Evolutionary conservation across 768 basidiomycete species (phyloP), one percentile per base, ranked within the genome.

Genomic region (button mushroom (Agaricus bisporus)): DNA sequence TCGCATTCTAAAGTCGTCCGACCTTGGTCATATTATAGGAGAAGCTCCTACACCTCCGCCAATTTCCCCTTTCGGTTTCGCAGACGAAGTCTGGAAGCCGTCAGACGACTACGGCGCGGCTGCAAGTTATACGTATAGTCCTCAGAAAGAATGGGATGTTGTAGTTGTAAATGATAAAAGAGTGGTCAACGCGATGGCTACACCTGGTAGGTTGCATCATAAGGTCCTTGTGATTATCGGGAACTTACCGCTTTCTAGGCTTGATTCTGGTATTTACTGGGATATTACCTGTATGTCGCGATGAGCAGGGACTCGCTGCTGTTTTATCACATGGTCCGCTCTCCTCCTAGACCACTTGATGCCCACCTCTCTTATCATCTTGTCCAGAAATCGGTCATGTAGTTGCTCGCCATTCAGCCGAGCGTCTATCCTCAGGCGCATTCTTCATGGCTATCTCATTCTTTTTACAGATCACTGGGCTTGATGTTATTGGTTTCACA

Each of bases 241-340:
- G 51, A 29, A 14, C 32, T 32, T 32, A 28, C 22, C 35, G 29
- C 25, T 37, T 56, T 3, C 25, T 61, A 83, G 88, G 86, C 1
- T 77, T 85, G 47, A 84, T 97, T 49, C 78, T 93, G 29, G 88
- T 98, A 9, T 95, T 90, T 63, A 93, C 91, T 0, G 94, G 94
- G 0, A 91, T 97, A 35, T 66, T 97, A 3, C 90, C 88, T 0
- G 70, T 94, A 5, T 85, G 83, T 43, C 72, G 70, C 56, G 83
- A 91, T 57, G 90, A 93, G 59, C 79, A 87, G 60, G 91, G 91
- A 0, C 70, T 98, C 0, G 90, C 94, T 1, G 85, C 85, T 15
- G 85, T 97, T 1, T 69, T 98, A 2, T 81, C 88, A 0, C 94
- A 97, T 65, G 91, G 92, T 88, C 50, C 3, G 32, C 25, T 11